Evolutionary conservation across 768 basidiomycete species (phyloP), one percentile per base, ranked within the genome.

Genomic region (Pleurotus giganteus): DNA sequence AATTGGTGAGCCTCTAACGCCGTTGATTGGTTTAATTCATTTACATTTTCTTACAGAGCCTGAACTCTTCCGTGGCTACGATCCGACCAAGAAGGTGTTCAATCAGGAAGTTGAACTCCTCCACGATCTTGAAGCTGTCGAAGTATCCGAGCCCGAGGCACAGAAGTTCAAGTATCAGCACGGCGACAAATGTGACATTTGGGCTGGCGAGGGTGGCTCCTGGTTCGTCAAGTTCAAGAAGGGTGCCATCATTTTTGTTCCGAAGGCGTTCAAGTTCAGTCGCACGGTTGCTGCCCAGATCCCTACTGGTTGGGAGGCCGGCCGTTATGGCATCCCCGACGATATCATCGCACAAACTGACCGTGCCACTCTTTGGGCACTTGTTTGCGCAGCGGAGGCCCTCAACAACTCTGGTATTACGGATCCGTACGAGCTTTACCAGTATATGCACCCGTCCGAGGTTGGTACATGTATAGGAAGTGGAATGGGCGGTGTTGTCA

Each of bases 171-270:
- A 97, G 76, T 81, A 89, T 54, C 92, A 98, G 66, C 97, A 98
- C 65, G 94, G 91, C 56, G 93, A 96, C 63, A 96, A 94, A 67
- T 94, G 92, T 66, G 96, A 99, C 66, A 83, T 92, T 63, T 98
- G 94, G 94, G 86, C 86, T 0, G 88, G 84, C 42, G 88, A 90
- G 66, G 88, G 88, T 12, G 93, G 89, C n/a, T 91, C 96, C 66
- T 97, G 90, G 92, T 94, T 91, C 65, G 94, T 94, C 67, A 97
- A 98, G 74, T 87, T 98, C 80, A 98, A 98, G 87, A 96, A 92
- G 73, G 97, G 97, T 47, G 94, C 97, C 9, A 86, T 91, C 42
- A 78, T 99, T 58, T 80, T 87, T 60, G 86, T 98, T 39, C 96
- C 97, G 47, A 99, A 99, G 74, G 90, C 96, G 2, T 87, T 98